phyloP scores from a whole-genome alignment of 768 basidiomycete species.

The Boletus vinaceobasis region DNA sequence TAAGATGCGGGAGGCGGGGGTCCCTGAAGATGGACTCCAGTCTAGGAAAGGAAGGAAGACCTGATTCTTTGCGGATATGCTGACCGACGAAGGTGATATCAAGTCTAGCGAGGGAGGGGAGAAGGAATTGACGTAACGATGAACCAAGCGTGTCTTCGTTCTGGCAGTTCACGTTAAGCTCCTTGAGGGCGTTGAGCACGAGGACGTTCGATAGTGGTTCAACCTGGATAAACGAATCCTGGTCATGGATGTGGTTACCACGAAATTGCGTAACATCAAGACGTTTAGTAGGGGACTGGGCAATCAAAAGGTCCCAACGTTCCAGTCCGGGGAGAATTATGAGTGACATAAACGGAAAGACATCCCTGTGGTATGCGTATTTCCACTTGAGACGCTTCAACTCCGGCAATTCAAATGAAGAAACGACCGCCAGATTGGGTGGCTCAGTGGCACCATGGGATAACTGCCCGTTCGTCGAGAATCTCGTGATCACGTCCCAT shows the following conservation, averaged over 20 bases:
- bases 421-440: conserved; percentile 3
- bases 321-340: conserved; percentile 39
- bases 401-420: conserved; percentile 34
- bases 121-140: conserved; percentile 41
- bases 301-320: conserved; percentile 44
- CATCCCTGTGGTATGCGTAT: conserved; percentile 40
- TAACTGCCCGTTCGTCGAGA: conserved; percentile 10
- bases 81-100: conserved; percentile 41
- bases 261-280: conserved; percentile 26
- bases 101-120: conserved; percentile 44
- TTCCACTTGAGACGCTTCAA: conserved; percentile 49
- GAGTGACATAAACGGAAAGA: conserved; percentile 43
- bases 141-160: conserved; percentile 38
- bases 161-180: conserved; percentile 42
- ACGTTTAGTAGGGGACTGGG: conserved; percentile 30
- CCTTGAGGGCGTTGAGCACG: conserved; percentile 34
- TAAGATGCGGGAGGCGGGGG: conserved; percentile 49
- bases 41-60: conserved; percentile 39
- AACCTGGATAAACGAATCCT: conserved; percentile 28
- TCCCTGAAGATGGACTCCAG: conserved; percentile 55
- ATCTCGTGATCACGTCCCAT: conserved; percentile 30
- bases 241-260: conserved; percentile 28
- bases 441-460: conserved; percentile 4
- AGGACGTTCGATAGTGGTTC: conserved; percentile 27
- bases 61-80: conserved; percentile 19